Evolutionary conservation across 2,329 filamentous ascomycete species (phyloP), one percentile per base, ranked within the genome.

Genomic region (Fusarium sp.): DNA sequence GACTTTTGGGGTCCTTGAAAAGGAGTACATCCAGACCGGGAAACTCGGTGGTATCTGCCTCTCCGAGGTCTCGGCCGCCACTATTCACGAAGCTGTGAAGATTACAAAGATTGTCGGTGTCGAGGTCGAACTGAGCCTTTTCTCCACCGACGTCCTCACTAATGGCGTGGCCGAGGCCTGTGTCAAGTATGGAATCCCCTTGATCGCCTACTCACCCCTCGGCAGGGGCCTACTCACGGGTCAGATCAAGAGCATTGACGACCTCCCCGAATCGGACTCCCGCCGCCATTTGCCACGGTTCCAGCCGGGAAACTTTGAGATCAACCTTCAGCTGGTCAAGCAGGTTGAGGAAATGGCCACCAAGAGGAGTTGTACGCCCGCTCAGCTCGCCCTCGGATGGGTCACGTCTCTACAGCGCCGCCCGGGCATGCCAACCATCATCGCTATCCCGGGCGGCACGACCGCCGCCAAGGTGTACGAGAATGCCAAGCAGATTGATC

Each of bases 161-260:
- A 86, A 87, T 67, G 85, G 86, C 4, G 77, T 88, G 35, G 82
- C 83, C 5, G 81, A 80, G 3, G 83, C 86, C 0, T 90, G 88
- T 72, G 83, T 81, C 0, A 84, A 94, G 74, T 78, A 91, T 45
- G 80, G 83, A 46, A 93, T 95, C 62, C 89, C 90, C 0, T 80
- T 94, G 47, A 79, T 93, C 35, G 90, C 90, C 1, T 94, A 93
- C 78, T 90, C 89, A 44, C 92, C 92, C 1, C 81, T 94, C 0
- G 89, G 91, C 6, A 81, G 86, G 26, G 84, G 84, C 3, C 80
- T 82, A 75, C 75, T 79, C 32, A 67, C 75, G 10, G 75, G 76
- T 4, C 65, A 57, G 13, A 72, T 61, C 49, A 61, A 72, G 17
- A 51, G 65, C 9, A 24, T 24, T 24, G 24, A 24, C 3, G 24